Evolutionary conservation across 208 protist genomes (phyloP), one percentile per base, ranked within the genome.

Genomic region (Acanthamoeba lenticulata): DNA sequence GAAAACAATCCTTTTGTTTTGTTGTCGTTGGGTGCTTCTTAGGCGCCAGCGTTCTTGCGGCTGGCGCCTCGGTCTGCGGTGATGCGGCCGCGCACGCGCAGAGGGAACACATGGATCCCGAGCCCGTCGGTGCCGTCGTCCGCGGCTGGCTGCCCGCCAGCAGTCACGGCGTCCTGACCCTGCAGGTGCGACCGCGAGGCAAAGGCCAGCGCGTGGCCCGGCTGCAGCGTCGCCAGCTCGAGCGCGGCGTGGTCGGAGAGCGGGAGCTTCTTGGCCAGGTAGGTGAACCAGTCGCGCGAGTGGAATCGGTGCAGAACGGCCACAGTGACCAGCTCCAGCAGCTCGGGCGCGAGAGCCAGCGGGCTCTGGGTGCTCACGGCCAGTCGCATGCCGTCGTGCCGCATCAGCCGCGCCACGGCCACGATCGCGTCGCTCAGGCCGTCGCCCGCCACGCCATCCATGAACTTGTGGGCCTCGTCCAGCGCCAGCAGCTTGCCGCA

Each of bases 391-490:
- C 91, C 91, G 62, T 94, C 38, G 49, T 94, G 91, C 27, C 91
- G 47, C 91, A 94, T 94, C 36, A 83, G 91, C 93, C 91, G 91
- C 19, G 67, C 91, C 27, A 67, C 44, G 5, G 69, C 17, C 17
- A 94, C 77, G 49, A 94, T 86, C 29, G 91, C 67, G 17, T 62
- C 45, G 44, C 77, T 94, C 44, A 94, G 79, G 9, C 57, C 69
- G 27, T 94, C 91, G 38, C 52, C 42, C 9, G 55, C 13, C 11
- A 55, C 17, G 7, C 47, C 45, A 27, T 21, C 19, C 49, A 94
- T 62, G 81, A 62, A 94, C 62, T 94, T 94, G 91, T 94, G 91
- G 13, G 91, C 91, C 81, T 94, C 91, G 45, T 94, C 91, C 42
- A 94, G 44, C 9, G 67, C 91, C 19, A 89, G 27, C 47, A 94